Conservation (phyloP, 2,329 filamentous ascomycete genomes). For the Rhinocladiella similis region DNA sequence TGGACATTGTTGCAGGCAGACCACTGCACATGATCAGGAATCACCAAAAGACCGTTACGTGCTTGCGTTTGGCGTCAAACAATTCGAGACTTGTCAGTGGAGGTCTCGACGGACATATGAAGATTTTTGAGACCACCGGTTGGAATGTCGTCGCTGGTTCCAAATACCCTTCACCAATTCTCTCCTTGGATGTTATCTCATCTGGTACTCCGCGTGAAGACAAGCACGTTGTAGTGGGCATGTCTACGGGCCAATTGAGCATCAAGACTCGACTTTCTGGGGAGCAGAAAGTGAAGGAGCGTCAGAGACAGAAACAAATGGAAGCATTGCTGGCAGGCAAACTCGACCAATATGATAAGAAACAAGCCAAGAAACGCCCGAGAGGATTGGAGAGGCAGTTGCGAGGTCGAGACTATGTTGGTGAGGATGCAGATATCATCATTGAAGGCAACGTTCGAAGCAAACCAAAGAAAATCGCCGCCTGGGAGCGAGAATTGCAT, state of each 20-base stretch:
- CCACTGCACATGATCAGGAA: slow-evolving; percentile 85
- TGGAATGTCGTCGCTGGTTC: slow-evolving; percentile 97
- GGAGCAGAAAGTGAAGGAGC: slow-evolving; percentile 72
- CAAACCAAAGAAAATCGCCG: slow-evolving; percentile 64
- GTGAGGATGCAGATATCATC: slow-evolving; percentile 83
- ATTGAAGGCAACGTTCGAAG: slow-evolving; percentile 72
- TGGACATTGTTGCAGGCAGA: slow-evolving; percentile 89
- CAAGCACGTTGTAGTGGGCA: slow-evolving; percentile 90
- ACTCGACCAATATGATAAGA: slow-evolving; percentile 74
- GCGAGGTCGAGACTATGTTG: slow-evolving; percentile 74
- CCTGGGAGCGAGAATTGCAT: slow-evolving; percentile 81
- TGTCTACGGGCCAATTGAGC: slow-evolving; percentile 90
- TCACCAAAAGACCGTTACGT: slow-evolving; percentile 97
- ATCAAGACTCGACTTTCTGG: slow-evolving; percentile 86
- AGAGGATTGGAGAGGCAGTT: slow-evolving; percentile 63
- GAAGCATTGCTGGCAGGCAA: slow-evolving; percentile 74
- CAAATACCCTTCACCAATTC: slow-evolving; percentile 89
- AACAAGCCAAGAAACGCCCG: slow-evolving; percentile 61
- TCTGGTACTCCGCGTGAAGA: slow-evolving; percentile 71
- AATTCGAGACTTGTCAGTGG: slow-evolving; percentile 81
- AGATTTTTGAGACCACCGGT: slow-evolving; percentile 88
- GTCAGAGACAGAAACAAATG: slow-evolving; percentile 82
- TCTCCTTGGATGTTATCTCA: slow-evolving; percentile 76
- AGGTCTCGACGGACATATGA: slow-evolving; percentile 92
- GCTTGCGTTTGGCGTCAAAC: slow-evolving; percentile 76